Percentiles rank a stretch among this genome's conserved stretches.
These are phyloP conservation scores for Urtica urens DNA, from an alignment of 306 rosid species.

Conservation along the genomic window DNA sequence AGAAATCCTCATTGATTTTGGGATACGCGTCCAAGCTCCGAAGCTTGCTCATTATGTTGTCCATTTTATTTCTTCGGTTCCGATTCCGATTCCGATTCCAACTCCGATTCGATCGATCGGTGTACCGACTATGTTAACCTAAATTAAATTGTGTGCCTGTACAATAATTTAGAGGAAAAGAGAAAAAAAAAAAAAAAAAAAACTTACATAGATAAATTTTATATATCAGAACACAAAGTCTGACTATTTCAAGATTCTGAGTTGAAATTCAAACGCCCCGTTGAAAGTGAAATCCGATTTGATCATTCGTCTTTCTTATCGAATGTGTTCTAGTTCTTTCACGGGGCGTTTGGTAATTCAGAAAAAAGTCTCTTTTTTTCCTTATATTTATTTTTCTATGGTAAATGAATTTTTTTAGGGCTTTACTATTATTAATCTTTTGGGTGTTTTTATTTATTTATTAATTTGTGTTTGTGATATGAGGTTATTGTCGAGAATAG, in stretches of 20 bases:
- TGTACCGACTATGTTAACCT: neutral
- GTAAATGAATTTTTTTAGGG: too few relatives aligned
- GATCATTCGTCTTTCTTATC: neutral
- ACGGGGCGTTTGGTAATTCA: neutral
- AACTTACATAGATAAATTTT: neutral
- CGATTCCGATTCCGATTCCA: too few relatives aligned
- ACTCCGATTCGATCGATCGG: too few relatives aligned
- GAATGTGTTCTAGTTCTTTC: neutral
- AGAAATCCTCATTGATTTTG: conserved; percentile 94
- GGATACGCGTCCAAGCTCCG: conserved; percentile 92
- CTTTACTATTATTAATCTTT: too few relatives aligned
- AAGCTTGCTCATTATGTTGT: conserved; percentile 60
- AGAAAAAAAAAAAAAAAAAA: neutral
- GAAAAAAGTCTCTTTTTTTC: too few relatives aligned
- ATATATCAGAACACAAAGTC: neutral
- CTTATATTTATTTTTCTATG: too few relatives aligned
- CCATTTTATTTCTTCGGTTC: too few relatives aligned
- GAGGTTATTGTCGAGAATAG: too few relatives aligned
- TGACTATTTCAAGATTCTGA: too few relatives aligned
- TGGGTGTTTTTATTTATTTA: too few relatives aligned
- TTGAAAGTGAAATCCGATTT: neutral
- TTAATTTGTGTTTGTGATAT: too few relatives aligned
- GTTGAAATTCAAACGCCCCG: neutral
- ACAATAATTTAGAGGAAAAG: neutral
- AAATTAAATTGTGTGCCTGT: neutral